Evolutionary conservation across 108 stramenopile genomes (phyloP), one percentile per base, ranked within the genome.

Genomic region (Fragilaria crotonensis): DNA sequence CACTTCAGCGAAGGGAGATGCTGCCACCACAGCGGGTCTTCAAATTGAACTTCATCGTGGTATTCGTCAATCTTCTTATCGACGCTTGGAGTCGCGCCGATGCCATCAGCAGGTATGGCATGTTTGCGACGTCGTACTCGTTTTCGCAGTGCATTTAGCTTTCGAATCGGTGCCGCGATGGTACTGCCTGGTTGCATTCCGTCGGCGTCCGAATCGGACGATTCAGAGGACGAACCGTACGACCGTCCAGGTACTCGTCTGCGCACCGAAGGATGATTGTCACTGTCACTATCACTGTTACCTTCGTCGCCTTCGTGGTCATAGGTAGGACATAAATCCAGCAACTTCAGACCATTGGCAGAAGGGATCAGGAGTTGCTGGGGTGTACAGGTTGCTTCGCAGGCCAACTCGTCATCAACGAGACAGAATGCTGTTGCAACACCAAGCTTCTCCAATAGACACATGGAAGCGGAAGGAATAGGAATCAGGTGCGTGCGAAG

Each of bases 21-120:
- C 46, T 88, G 73, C 89, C 89, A 93, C 91, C 91, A 95, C 5
- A 63, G 36, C 0, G 95, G 91, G 56, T 95, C 91, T 64, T 95
- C 95, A 50, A 95, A 95, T 62, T 88, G 83, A 62, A 94, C 86
- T 52, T 93, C 84, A 32, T 21, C 30, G 19, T 48, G 36, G 14
- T 59, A 62, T n/a, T 53, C 45, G n/a, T 65, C 49, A 17, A 19
- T n/a, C 9, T 36, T 21, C 0, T 48, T 63, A 20, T 59, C 54
- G 5, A 22, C 47, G 25, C 31, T n/a, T 18, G 31, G 47, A 30
- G 54, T 18, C 26, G 54, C 25, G 27, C 7, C 11, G 54, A 7
- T 31, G 14, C 30, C 9, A 32, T 31, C 54, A 19, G 7, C 30
- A 19, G 17, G 5, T 55, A 28, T 11, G 11, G 19, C 27, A 17